Evolutionary conservation across 176 grass and related monocot species (phyloP).

Genomic region (Microstegium vimineum): DNA sequence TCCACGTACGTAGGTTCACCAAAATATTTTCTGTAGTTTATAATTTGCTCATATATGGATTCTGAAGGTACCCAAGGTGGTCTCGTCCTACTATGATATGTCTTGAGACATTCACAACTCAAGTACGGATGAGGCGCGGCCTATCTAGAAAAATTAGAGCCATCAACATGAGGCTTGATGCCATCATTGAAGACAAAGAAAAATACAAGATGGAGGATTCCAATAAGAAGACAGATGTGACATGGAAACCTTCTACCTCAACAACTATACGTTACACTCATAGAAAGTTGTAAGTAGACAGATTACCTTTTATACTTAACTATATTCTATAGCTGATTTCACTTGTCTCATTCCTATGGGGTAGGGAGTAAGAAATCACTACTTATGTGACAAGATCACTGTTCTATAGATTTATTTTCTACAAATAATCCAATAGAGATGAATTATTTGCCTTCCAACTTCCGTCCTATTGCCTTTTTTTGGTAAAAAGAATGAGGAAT

Average conservation of each 20-base stretch:
- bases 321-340: neutral
- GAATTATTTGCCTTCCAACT: no score
- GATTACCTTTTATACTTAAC: neutral
- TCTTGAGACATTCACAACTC: neutral
- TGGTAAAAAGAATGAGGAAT: no score
- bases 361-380: neutral
- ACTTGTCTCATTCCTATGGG: neutral
- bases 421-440: no score
- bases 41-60: neutral
- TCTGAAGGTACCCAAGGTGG: slow-evolving; percentile 16
- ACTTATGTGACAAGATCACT: no score
- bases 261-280: neutral
- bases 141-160: neutral
- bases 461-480: no score
- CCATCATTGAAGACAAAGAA: slow-evolving; percentile 29
- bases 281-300: neutral
- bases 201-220: slow-evolving; percentile 1
- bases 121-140: neutral
- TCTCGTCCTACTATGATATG: neutral
- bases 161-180: slow-evolving; percentile 25
- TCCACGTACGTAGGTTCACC: neutral
- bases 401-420: no score
- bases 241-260: slow-evolving; percentile 25
- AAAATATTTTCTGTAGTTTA: neutral
- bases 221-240: neutral